These are phyloP conservation scores for Heritiera littoralis DNA, from an alignment of 345 rosid species.

Conservation along the genomic window DNA sequence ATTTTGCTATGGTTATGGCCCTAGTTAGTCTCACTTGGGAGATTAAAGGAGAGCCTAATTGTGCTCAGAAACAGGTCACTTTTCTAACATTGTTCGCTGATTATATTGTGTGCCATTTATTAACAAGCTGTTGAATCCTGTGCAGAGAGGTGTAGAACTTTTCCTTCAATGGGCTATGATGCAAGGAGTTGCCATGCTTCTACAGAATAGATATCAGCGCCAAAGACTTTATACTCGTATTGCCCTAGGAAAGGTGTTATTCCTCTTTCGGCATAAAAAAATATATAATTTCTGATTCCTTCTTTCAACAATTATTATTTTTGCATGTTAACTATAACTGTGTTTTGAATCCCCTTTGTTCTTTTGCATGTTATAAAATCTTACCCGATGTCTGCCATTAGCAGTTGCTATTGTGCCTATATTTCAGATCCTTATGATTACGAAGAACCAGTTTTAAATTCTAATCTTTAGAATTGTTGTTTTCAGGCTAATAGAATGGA, in stretches of 20 bases:
- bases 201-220: conserved; percentile 97
- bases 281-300: not conserved
- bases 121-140: conserved; percentile 24
- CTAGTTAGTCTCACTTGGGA: conserved; percentile 99
- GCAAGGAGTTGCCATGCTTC: conserved; percentile 99
- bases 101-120: conserved; percentile 3
- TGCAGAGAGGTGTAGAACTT: conserved; percentile 94
- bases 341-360: not conserved
- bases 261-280: conserved; percentile 13
- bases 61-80: conserved; percentile 90
- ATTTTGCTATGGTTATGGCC: conserved; percentile 94
- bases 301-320: conserved; percentile 14
- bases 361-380: not conserved
- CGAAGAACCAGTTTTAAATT: conserved; percentile 1
- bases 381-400: conserved; percentile 6
- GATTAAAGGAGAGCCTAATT: conserved; percentile 94
- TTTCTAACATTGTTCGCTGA: conserved; percentile 23
- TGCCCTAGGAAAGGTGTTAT: conserved; percentile 87
- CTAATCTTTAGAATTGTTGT: not conserved
- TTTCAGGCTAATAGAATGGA: conserved; percentile 98
- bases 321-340: not conserved
- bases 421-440: conserved; percentile 11
- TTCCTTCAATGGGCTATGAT: conserved; percentile 99
- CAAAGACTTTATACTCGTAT: conserved; percentile 98
- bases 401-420: conserved; percentile 12